Percentiles rank a stretch among this genome's conserved stretches.
Evolutionary conservation across 2,329 filamentous ascomycete genomes (phyloP).

Genomic region (Exserohilum turcica): DNA sequence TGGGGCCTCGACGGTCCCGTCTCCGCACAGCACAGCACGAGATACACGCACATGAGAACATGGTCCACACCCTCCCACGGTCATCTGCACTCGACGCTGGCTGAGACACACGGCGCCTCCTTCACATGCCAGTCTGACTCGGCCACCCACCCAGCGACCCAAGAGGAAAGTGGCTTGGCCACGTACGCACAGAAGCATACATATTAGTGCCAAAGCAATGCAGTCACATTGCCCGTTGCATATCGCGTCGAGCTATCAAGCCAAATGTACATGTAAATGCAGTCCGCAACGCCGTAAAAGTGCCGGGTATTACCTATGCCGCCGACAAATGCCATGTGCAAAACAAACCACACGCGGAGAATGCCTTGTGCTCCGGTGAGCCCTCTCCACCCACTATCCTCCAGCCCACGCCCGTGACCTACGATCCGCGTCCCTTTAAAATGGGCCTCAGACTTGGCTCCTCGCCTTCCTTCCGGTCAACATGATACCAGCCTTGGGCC

Average conservation of each 20-base stretch:
- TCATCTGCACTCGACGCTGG: background rate
- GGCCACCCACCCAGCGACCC: background rate
- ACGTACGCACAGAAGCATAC: background rate
- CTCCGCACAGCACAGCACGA: conserved; percentile 23
- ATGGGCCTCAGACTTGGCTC: conserved; percentile 16
- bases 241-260: background rate
- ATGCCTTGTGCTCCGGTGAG: background rate
- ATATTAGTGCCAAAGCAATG: background rate
- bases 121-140: conserved; percentile 12
- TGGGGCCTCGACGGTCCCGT: no score
- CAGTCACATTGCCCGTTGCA: background rate
- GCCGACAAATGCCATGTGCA: no score
- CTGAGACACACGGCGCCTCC: conserved; percentile 5
- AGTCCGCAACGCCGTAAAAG: background rate
- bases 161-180: conserved; percentile 1
- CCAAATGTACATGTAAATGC: background rate
- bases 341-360: background rate
- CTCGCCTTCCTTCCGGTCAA: conserved; percentile 23
- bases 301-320: background rate
- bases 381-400: background rate
- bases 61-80: background rate
- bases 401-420: background rate
- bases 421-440: background rate
- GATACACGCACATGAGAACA: conserved; percentile 20
- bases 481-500: conserved; percentile 21